phyloP scores from a whole-genome alignment of 257 asterid genomes.

The Catharanthus roseus region DNA sequence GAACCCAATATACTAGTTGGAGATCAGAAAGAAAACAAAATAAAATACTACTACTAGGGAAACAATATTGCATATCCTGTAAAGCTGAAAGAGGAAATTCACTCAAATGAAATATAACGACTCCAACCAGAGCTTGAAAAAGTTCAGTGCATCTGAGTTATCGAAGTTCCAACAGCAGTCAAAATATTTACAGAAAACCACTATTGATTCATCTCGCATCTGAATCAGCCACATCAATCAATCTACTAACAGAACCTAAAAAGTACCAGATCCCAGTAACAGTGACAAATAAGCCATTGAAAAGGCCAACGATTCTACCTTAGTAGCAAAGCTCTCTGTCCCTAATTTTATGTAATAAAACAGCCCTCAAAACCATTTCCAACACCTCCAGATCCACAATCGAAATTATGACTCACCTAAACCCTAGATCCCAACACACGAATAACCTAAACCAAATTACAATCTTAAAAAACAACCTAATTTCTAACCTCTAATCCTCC shows the following conservation, averaged over 20 bases:
- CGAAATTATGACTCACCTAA: background rate
- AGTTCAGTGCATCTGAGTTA: background rate
- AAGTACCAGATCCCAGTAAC: background rate
- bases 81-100: no score
- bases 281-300: no score
- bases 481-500: background rate
- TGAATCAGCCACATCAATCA: background rate
- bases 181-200: background rate
- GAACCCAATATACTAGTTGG: background rate
- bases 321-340: background rate
- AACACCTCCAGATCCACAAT: constrained; percentile 12
- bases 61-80: no score
- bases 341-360: background rate
- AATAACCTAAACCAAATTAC: background rate
- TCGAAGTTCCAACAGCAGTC: background rate
- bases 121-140: no score
- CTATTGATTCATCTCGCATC: background rate
- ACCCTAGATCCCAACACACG: constrained; percentile 12
- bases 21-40: no score
- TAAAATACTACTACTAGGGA: no score
- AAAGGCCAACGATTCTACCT: background rate
- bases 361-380: background rate
- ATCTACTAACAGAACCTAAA: background rate
- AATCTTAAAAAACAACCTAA: background rate
- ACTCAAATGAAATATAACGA: no score